phyloP scores from a whole-genome alignment of 2,329 filamentous ascomycete genomes.

The Pleomassaria siparia region DNA sequence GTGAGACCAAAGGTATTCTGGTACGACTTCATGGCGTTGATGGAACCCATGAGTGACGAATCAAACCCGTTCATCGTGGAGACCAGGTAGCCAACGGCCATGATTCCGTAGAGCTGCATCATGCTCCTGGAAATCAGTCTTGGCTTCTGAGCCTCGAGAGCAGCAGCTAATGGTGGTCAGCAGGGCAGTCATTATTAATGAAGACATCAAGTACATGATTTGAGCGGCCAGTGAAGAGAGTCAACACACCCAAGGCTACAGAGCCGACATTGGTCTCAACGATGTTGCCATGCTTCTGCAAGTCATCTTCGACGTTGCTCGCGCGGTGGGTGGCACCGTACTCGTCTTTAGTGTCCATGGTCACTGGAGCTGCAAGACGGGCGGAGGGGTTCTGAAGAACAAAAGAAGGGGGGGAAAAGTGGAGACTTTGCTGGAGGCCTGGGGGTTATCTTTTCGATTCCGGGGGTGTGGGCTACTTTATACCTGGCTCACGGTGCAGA shows the following conservation, averaged over 20 bases:
- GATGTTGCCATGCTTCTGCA: conserved; percentile 22
- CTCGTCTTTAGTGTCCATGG: conserved; percentile 14
- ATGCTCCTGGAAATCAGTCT: conserved; percentile 32
- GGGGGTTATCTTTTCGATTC: background rate
- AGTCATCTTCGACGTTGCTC: conserved; percentile 24
- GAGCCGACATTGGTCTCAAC: conserved; percentile 33
- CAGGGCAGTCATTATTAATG: background rate
- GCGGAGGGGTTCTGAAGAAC: background rate
- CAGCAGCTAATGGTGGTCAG: conserved; percentile 26
- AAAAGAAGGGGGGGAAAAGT: no score
- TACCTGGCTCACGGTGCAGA: background rate
- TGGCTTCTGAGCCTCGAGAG: conserved; percentile 36
- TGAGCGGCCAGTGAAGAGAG: background rate
- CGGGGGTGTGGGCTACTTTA: background rate
- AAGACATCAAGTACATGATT: background rate
- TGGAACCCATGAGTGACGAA: conserved; percentile 48
- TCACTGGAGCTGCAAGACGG: background rate
- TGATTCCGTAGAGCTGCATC: conserved; percentile 37
- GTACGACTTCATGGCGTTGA: conserved; percentile 57
- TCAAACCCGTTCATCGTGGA: conserved; percentile 42
- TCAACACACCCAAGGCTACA: conserved; percentile 27
- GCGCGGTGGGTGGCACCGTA: conserved; percentile 26
- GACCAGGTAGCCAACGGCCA: conserved; percentile 38
- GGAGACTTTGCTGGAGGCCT: background rate
- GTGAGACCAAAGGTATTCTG: conserved; percentile 53